Evolutionary conservation across 2,329 filamentous ascomycete genomes (phyloP).

Genomic region (Penicillium sp.): DNA sequence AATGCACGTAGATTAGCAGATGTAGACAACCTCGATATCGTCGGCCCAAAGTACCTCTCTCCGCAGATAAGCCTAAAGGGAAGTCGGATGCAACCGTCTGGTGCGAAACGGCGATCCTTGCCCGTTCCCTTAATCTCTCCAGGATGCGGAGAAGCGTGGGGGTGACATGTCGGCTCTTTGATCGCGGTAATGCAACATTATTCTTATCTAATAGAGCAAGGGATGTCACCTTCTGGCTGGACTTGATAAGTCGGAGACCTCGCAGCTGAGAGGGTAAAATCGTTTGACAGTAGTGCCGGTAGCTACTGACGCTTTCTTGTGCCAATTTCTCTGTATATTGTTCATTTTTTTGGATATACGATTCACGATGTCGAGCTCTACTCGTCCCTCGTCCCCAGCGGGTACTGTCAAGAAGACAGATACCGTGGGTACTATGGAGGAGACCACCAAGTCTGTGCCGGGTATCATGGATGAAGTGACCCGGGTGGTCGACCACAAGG

Average conservation of each 20-base stretch:
- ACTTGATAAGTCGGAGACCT: slow-evolving; percentile 10
- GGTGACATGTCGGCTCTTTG: slow-evolving; percentile 10
- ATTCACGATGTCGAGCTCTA: slow-evolving; percentile 4
- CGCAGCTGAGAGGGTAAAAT: not conserved
- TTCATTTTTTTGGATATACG: not conserved
- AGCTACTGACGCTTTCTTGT: not conserved
- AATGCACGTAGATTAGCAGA: not conserved
- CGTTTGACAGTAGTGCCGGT: not conserved
- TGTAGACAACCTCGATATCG: not conserved
- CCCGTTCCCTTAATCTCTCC: slow-evolving; percentile 1
- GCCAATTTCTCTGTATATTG: not conserved
- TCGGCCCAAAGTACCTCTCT: not conserved
- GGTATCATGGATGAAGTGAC: slow-evolving; percentile 31
- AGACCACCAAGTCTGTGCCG: slow-evolving; percentile 20
- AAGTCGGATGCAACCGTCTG: slow-evolving; percentile 18
- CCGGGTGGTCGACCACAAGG: slow-evolving; percentile 45
- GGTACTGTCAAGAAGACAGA: slow-evolving; percentile 18
- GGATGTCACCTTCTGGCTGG: slow-evolving; percentile 9
- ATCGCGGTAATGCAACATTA: slow-evolving; percentile 21
- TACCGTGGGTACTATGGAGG: slow-evolving; percentile 14
- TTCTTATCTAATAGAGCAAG: slow-evolving; percentile 20
- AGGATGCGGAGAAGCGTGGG: slow-evolving; percentile 27
- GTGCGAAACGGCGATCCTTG: slow-evolving; percentile 12
- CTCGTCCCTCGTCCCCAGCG: slow-evolving; percentile 11
- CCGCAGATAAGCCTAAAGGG: slow-evolving; percentile 3